Conservation (phyloP, 768 basidiomycete species). For the Dioszegia hungarica region DNA sequence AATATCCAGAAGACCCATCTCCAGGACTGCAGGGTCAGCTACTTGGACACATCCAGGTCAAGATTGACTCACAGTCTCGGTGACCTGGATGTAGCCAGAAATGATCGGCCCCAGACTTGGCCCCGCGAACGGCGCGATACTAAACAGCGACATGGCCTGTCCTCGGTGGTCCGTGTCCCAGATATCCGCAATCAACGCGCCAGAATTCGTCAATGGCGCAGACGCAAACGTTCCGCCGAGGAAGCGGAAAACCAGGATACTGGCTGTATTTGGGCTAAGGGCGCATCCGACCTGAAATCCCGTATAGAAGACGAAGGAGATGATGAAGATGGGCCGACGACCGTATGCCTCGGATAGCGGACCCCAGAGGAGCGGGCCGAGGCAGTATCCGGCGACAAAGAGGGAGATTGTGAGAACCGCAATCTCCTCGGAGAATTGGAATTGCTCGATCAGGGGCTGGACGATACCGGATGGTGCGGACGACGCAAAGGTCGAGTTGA, state of each 20-base stretch:
- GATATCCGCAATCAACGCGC: conserved; percentile 50
- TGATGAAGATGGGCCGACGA: conserved; percentile 49
- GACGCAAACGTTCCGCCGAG: conserved; percentile 49
- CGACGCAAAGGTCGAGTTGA: conserved; percentile 48
- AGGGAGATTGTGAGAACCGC: conserved; percentile 41
- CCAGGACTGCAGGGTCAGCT: conserved; percentile 23
- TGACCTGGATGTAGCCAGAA: conserved; percentile 46
- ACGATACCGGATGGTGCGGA: conserved; percentile 45
- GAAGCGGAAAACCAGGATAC: conserved; percentile 51
- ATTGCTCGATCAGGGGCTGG: conserved; percentile 28
- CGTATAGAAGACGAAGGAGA: conserved; percentile 46
- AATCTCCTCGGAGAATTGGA: conserved; percentile 43
- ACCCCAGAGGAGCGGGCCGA: conserved; percentile 49
- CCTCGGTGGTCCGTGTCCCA: conserved; percentile 50
- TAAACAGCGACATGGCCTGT: conserved; percentile 47
- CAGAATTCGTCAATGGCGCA: conserved; percentile 51
- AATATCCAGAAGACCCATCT: conserved; percentile 48
- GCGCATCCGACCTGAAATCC: conserved; percentile 50
- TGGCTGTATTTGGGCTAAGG: conserved; percentile 49
- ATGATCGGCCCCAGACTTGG: conserved; percentile 49
- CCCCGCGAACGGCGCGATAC: conserved; percentile 50
- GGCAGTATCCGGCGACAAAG: conserved; percentile 46
- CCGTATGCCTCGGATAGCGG: conserved; percentile 49
- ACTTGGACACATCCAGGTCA: background rate
- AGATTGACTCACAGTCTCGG: conserved; percentile 32